Conservation (phyloP, 2,329 filamentous ascomycete species). For the Fusarium praegraminearum region DNA sequence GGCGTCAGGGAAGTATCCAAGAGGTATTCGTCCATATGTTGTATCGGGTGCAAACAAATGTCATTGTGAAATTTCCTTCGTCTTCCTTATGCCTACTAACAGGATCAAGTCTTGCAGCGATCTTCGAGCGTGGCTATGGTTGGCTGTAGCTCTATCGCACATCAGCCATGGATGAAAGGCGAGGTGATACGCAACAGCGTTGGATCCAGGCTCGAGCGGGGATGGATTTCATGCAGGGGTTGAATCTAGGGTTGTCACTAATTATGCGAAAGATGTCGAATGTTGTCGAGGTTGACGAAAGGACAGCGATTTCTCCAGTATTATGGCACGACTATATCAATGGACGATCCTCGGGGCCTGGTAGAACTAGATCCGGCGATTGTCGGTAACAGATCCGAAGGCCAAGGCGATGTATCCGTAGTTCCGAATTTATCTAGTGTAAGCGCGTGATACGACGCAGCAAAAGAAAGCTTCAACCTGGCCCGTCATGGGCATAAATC, state of each 20-base stretch:
- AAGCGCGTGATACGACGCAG: background rate
- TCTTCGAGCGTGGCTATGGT: too few species aligned
- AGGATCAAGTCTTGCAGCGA: background rate
- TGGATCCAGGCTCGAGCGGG: background rate
- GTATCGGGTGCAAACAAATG: background rate
- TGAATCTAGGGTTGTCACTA: background rate
- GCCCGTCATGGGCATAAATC: background rate
- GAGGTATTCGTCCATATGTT: background rate
- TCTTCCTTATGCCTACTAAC: background rate
- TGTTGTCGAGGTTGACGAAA: background rate
- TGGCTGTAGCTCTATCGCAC: background rate
- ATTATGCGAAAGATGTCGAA: background rate
- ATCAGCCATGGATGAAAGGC: background rate
- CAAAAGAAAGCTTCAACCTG: background rate
- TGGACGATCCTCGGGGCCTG: background rate
- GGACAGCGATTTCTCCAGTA: background rate
- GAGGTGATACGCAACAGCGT: background rate
- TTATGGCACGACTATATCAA: background rate
- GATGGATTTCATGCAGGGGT: too few species aligned
- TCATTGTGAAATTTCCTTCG: background rate
- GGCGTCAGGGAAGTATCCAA: background rate
- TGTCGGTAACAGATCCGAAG: accelerated
- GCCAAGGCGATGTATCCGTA: too few species aligned
- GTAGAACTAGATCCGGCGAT: background rate
- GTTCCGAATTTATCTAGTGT: background rate